phyloP scores from a whole-genome alignment of 306 rosid genomes.

The Malus sylvestris region DNA sequence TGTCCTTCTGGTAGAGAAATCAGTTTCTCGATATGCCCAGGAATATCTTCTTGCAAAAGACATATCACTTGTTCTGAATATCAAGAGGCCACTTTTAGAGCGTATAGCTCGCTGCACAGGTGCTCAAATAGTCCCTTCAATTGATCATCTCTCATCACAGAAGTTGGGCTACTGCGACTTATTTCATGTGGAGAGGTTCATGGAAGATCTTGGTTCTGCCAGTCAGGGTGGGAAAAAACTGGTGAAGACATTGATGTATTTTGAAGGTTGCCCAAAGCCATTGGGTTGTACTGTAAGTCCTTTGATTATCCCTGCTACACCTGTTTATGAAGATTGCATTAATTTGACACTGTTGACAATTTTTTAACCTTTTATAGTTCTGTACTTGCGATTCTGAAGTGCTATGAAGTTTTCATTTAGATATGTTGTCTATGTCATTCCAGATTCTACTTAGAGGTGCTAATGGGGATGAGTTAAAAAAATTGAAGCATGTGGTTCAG shows the following conservation, averaged over 20 bases:
- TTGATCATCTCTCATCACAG: constrained; percentile 77
- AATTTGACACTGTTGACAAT: neutral
- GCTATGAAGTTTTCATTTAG: constrained; percentile 22
- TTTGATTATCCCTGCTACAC: neutral
- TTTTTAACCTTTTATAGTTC: neutral
- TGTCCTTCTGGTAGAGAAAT: constrained; percentile 89
- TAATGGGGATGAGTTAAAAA: constrained; percentile 76
- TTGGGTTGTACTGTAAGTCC: constrained; percentile 91
- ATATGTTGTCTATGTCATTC: constrained; percentile 16
- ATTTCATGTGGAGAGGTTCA: constrained; percentile 71
- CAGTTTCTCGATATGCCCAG: constrained; percentile 93
- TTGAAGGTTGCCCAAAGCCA: constrained; percentile 98
- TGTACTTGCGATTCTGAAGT: neutral
- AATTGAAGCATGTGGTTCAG: constrained; percentile 90
- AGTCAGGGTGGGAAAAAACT: constrained; percentile 63
- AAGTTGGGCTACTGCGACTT: constrained; percentile 79
- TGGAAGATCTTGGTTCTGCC: constrained; percentile 59
- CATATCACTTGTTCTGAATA: constrained; percentile 83
- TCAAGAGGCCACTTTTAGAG: constrained; percentile 84
- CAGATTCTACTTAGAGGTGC: constrained; percentile 95
- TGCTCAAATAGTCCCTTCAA: constrained; percentile 72
- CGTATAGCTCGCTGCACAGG: constrained; percentile 93
- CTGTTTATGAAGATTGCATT: neutral
- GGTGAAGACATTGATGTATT: constrained; percentile 87
- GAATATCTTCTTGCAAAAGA: constrained; percentile 85